These are phyloP conservation scores for Selaginella moellendorffii DNA, from an alignment of 75 land plant genomes.

Conservation along the genomic window DNA sequence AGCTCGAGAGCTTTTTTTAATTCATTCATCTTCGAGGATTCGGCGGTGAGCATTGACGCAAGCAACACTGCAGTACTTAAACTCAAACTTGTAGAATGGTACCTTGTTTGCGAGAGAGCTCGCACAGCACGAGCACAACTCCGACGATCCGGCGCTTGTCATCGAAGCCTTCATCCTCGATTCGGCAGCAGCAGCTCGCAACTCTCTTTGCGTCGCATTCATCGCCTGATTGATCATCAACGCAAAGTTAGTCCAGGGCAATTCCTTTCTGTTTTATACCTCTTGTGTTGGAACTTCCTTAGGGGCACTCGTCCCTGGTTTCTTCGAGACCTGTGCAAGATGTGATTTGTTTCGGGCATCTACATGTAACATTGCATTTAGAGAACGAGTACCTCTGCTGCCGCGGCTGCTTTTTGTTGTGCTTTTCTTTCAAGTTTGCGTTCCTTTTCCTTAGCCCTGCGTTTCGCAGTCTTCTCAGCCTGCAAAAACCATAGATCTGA, in stretches of 20 bases:
- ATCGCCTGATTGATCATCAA: no score
- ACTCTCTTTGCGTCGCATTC: slow-evolving; percentile 73
- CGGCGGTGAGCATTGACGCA: slow-evolving; percentile 74
- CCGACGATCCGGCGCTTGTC: slow-evolving; percentile 23
- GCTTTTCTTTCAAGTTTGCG: slow-evolving; percentile 65
- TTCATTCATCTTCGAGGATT: slow-evolving; percentile 14
- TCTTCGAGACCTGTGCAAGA: not conserved
- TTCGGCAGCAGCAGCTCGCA: slow-evolving; percentile 93
- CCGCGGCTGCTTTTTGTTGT: slow-evolving; percentile 61
- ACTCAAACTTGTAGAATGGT: slow-evolving; percentile 69
- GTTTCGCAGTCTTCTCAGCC: slow-evolving; percentile 98
- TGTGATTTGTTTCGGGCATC: not conserved
- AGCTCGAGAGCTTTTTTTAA: no score
- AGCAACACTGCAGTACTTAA: slow-evolving; percentile 77
- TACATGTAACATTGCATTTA: not conserved
- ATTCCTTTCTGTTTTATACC: slow-evolving; percentile 12
- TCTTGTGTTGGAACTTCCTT: not conserved
- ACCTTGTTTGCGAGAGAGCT: slow-evolving; percentile 62
- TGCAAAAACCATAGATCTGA: no score
- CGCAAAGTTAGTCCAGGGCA: not conserved
- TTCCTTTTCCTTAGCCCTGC: slow-evolving; percentile 83
- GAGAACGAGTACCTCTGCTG: slow-evolving; percentile 27
- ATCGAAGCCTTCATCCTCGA: slow-evolving; percentile 44
- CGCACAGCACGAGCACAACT: slow-evolving; percentile 57
- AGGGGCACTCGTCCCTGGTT: not conserved